A percentile compares a stretch with the other conserved stretches of the same genome.
Conservation (phyloP, 2,329 filamentous ascomycete genomes). For the Ceratocystis variospora region DNA sequence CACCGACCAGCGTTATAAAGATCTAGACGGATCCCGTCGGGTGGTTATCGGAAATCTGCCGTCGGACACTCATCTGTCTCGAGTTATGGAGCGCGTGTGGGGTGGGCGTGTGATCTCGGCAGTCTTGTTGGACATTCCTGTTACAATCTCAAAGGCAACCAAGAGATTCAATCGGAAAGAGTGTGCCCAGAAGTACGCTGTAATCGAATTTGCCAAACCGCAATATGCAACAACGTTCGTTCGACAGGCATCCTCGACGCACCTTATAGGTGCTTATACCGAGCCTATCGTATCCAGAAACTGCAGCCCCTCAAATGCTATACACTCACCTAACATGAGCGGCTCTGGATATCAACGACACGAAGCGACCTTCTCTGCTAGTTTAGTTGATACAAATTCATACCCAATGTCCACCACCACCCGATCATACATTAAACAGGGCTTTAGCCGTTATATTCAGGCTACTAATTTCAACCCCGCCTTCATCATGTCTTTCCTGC, state of each 20-base stretch:
- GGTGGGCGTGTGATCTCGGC: constrained; percentile 16
- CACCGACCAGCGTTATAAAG: not conserved
- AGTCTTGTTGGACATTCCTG: not conserved
- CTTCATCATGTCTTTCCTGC: constrained; percentile 11
- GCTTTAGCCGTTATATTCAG: constrained; percentile 13
- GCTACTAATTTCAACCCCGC: constrained; percentile 10
- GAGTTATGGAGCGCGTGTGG: constrained; percentile 13
- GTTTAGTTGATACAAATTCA: not conserved
- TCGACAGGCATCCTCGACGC: not conserved
- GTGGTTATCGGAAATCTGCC: constrained; percentile 24
- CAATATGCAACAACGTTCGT: constrained; percentile 6
- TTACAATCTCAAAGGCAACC: not conserved
- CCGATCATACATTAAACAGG: constrained; percentile 14
- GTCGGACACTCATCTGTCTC: constrained; percentile 2
- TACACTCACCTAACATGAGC: too few species aligned
- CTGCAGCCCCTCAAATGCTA: not conserved
- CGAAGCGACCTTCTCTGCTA: not conserved
- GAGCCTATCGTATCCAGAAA: not conserved
- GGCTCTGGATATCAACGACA: not conserved
- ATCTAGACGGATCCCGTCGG: constrained; percentile 20
- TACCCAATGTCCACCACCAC: constrained; percentile 15
- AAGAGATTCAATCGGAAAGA: not conserved
- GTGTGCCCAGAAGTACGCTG: not conserved
- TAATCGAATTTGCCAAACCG: constrained; percentile 16
- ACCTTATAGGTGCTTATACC: constrained; percentile 4